Conservation (phyloP, 2,329 filamentous ascomycete genomes). For the Arthroderma uncinatum region DNA sequence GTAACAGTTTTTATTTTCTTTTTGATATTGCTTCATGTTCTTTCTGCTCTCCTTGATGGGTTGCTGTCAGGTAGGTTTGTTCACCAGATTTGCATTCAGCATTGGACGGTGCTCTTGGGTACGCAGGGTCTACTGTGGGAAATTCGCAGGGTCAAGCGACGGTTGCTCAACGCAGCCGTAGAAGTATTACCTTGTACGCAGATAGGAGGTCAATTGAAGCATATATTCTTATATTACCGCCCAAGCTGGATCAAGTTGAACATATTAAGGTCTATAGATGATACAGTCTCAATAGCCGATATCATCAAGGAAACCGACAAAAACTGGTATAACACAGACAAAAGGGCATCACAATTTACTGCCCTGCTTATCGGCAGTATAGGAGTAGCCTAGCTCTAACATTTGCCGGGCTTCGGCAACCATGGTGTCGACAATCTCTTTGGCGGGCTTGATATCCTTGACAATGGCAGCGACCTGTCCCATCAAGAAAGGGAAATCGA, state of each 20-base stretch:
- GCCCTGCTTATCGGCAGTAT: conserved; percentile 37
- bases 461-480: conserved; percentile 81
- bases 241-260: background rate
- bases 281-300: background rate
- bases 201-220: background rate
- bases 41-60: background rate
- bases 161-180: too few species aligned
- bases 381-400: conserved; percentile 51
- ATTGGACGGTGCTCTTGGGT: too few species aligned
- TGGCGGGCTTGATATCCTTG: conserved; percentile 64
- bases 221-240: background rate
- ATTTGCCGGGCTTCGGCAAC: conserved; percentile 61
- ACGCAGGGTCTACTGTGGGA: too few species aligned
- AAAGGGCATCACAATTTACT: conserved; percentile 36
- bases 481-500: conserved; percentile 85
- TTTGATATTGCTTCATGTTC: background rate
- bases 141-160: too few species aligned
- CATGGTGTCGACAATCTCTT: conserved; percentile 82
- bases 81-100: too few species aligned
- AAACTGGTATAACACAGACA: background rate
- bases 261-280: too few species aligned
- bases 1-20: background rate
- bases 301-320: background rate
- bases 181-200: background rate
- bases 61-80: background rate